Base-by-base conservation (phyloP, 305 asterid species). In the Fraxinus xanthoxyloides region DNA sequence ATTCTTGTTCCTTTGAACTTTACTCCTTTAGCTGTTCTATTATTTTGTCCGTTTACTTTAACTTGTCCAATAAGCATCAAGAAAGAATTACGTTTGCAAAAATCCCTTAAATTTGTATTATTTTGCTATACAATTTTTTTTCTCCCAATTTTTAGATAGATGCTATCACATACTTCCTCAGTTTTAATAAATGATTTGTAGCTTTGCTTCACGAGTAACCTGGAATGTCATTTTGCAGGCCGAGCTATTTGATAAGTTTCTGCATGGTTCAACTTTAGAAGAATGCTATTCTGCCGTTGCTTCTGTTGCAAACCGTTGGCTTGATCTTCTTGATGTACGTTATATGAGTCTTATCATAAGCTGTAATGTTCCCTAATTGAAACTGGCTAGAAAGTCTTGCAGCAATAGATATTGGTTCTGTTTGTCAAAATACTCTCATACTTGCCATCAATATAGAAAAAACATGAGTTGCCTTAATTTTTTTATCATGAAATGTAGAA, bases 271-370 rank as follows among this genome's bases (percentile, higher is more conserved):
- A 78, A 97, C 98, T 51, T 69, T 97, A 73, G 97, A 92, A 87
- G 98, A 91, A 85, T 94, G 99, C 87, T 97, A 97, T 88, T 89
- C 97, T 76, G 92, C 93, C 72, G 99, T 97, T 81, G 99, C 99
- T 85, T 84, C 98, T 87, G 98, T 97, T 82, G 99, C 99, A 82
- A 91, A 97, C 84, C 92, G 95, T 70, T 97, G 99, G 99, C 99
- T 97, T 84, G 99, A 97, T 88, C 94, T 97, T 90, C 99, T 97
- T 81, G 98, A 97, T 86, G 99, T 97, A 89, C 23, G 99, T 84
- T 51, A 63, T 78, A 48, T 80, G 43, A 79, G 78, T 77, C 85
- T 65, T 78, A 79, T 77, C 69, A 76, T 76, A 73, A 73, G 46
- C 82, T 72, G 38, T 67, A 77, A 70, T 40, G 73, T 77, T 51